phyloP scores from a whole-genome alignment of 257 asterid genomes.

The Eustoma russellianum region DNA sequence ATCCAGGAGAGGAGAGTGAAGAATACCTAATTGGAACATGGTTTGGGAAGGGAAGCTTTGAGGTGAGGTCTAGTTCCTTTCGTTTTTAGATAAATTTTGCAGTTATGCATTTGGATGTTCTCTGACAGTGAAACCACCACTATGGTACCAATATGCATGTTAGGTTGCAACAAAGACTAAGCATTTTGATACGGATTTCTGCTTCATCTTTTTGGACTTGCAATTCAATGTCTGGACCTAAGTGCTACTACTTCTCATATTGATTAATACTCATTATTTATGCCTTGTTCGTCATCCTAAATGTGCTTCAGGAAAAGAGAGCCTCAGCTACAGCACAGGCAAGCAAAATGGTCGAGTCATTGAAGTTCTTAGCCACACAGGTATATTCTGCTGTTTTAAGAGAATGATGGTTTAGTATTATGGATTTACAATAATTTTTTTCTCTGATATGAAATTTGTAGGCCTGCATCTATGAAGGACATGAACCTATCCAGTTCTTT shows the following conservation, averaged over 20 bases:
- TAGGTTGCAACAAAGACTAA: not conserved
- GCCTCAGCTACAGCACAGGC: conserved; percentile 77
- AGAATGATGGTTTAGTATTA: not conserved
- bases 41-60: conserved; percentile 82
- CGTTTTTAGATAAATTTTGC: not conserved
- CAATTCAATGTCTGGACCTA: not conserved
- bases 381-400: conserved; percentile 17
- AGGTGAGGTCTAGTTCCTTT: conserved; percentile 40
- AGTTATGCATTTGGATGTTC: conserved; percentile 1
- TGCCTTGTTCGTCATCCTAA: not conserved
- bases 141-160: not conserved
- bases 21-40: conserved; percentile 90
- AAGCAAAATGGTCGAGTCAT: conserved; percentile 79
- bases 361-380: conserved; percentile 87
- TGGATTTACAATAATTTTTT: conserved; percentile 4
- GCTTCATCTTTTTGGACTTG: not conserved
- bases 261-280: conserved; percentile 1
- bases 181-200: not conserved
- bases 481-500: conserved; percentile 87
- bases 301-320: conserved; percentile 58
- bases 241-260: not conserved
- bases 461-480: conserved; percentile 85
- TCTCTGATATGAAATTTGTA: conserved; percentile 23
- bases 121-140: not conserved
- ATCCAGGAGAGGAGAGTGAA: conserved; percentile 89